Base-by-base conservation (phyloP, 805 yeast genomes). In the Isabelozyma rhagii region DNA sequence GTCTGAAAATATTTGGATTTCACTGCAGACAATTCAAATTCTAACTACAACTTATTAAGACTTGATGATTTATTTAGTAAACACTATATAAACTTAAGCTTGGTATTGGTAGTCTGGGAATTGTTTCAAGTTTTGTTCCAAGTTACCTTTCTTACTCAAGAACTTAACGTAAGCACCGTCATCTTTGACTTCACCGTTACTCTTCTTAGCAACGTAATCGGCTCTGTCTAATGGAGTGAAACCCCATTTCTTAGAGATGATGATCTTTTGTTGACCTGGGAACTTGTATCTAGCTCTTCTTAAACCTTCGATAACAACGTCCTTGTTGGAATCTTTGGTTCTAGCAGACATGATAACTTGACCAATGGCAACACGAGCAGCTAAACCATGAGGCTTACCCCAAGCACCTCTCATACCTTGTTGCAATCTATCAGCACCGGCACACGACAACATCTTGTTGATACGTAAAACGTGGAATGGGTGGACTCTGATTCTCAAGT, bases 331-430 rank as follows among this genome's bases (percentile, higher is more conserved):
- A 81, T 94, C 99, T 85, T 87, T 93, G 80, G 97, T 89, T 85
- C 99, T 93, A 77, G 90, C 90, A 63, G 98, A 93, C 82, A 94
- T 85, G 76, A 94, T 85, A 77, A 94, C 86, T 84, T 94, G 99
- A 74, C 99, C 99, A 79, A 94, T 94, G 82, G 81, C 81, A 77
- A 94, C 98, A 80, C 99, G 91, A 71, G 99, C 99, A 69, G 98
- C 99, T 72, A 91, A 84, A 85, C 99, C 99, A 71, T 92, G 97
- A 72, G 99, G 99, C 85, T 94, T 94, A 91, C 99, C 99, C 98
- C 98, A 94, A 76, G 99, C 99, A 85, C 96, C 96, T 90, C 99
- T 93, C 99, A 94, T 94, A 92, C 99, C 99, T 84, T 94, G 98
- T 84, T 94, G 99, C 82, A 94, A 87, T 89, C 99, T 91, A 93